Base-by-base conservation (phyloP, 2,329 filamentous ascomycete species). In the Mycosphaerelloides madeirae region DNA sequence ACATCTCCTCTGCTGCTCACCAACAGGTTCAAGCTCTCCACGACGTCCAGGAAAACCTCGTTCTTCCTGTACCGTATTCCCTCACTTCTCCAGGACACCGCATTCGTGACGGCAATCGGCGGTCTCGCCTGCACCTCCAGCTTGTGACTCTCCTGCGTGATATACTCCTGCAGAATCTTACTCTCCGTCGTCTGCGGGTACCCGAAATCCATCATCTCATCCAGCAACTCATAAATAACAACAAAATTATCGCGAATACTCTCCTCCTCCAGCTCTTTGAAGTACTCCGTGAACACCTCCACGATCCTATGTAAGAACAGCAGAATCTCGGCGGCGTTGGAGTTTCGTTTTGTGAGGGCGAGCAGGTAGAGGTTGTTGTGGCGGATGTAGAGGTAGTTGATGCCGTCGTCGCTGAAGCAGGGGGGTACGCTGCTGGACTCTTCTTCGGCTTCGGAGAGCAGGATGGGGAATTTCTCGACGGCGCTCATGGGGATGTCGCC, bases 171-270 rank as follows among this genome's bases (percentile, higher is more conserved):
- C 49, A 98, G 74, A 66, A 98, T 98, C 79, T 98, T 98, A 67
- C 82, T 87, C 69, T 98, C 93, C 55, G 93, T 98, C 8, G 93
- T 98, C 69, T 98, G 93, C 5, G 93, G 93, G 68, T 98, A 96
- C 53, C 93, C 93, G 75, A 98, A 98, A 71, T 98, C 93, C 93
- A 98, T 98, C 93, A 98, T 98, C 75, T 98, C 93, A 65, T 98
- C 93, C 52, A 98, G 80, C 50, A 98, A 73, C 71, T 98, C 93
- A 76, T 98, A 98, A 64, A 98, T 98, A 65, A 98, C 83, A 68
- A 98, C 93, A 65, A 98, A 98, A 74, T 98, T 98, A 75, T 98
- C 93, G 59, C 93, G 83, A 67, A 98, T 98, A 60, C 88, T 95
- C 71, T 98, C 93, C 69, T 98, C 93, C 69, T 98, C 93, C 48